Percentiles rank a stretch among this genome's conserved stretches.
Conservation (phyloP, 257 asterid species). For the Ballota nigra region DNA sequence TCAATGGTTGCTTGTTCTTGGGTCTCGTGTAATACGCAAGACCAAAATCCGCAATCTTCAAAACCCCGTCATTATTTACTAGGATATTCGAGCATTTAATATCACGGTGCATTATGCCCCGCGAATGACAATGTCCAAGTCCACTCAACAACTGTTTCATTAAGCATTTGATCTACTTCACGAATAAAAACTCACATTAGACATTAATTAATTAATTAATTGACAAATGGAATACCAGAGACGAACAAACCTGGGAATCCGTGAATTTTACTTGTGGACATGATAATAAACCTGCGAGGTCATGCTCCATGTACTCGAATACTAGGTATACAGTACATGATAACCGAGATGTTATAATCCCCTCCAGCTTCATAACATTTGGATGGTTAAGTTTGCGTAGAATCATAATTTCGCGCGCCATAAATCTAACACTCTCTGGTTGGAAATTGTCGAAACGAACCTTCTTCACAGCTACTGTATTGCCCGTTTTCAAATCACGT, state of each 20-base stretch:
- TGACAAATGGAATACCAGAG: not conserved
- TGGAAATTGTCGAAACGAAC: slow-evolving; percentile 89
- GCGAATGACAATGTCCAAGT: slow-evolving; percentile 82
- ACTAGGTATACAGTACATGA: slow-evolving; percentile 82
- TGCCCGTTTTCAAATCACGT: slow-evolving; percentile 67
- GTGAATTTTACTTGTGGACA: slow-evolving; percentile 78
- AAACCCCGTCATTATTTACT: slow-evolving; percentile 69
- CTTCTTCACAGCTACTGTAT: slow-evolving; percentile 83
- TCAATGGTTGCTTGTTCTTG: slow-evolving; percentile 55
- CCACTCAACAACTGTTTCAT: slow-evolving; percentile 77
- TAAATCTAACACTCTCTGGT: slow-evolving; percentile 87
- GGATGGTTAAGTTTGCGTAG: slow-evolving; percentile 90
- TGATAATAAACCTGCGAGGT: slow-evolving; percentile 78
- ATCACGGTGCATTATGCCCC: slow-evolving; percentile 88
- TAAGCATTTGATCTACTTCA: slow-evolving; percentile 74
- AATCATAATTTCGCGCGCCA: slow-evolving; percentile 82
- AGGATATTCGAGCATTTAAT: slow-evolving; percentile 79
- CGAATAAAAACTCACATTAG: slow-evolving; percentile 19
- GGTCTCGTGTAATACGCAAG: slow-evolving; percentile 66
- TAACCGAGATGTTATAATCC: slow-evolving; percentile 82
- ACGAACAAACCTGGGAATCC: slow-evolving; percentile 66
- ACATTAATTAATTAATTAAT: not conserved
- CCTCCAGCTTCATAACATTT: slow-evolving; percentile 88
- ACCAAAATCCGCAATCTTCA: slow-evolving; percentile 91
- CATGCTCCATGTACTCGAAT: slow-evolving; percentile 98